A percentile compares a stretch with the other conserved stretches of the same genome.
phyloP scores from a whole-genome alignment of 2,329 filamentous ascomycete genomes.

The Colletotrichum sp. region DNA sequence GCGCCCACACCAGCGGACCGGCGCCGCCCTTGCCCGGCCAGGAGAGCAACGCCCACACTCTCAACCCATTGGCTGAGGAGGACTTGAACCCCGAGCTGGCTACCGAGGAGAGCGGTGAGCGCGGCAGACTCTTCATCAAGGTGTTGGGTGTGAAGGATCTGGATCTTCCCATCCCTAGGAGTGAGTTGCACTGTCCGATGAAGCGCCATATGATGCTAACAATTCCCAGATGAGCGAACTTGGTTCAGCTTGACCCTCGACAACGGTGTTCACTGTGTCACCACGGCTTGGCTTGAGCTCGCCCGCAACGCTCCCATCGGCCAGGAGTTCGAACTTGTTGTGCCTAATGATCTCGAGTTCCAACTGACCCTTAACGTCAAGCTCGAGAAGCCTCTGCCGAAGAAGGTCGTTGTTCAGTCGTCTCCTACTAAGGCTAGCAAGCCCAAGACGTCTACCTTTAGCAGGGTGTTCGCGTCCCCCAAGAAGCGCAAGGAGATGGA shows the following conservation, averaged over 20 bases:
- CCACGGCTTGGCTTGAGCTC: constrained; percentile 92
- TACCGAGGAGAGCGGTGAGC: constrained; percentile 81
- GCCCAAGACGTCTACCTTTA: constrained; percentile 86
- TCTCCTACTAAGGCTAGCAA: constrained; percentile 68
- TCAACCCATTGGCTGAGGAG: constrained; percentile 73
- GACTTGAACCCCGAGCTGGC: constrained; percentile 61
- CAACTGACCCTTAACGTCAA: constrained; percentile 97
- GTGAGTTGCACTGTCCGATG: constrained; percentile 53
- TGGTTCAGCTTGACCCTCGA: constrained; percentile 98
- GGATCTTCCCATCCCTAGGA: constrained; percentile 87
- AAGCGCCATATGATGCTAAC: constrained; percentile 26
- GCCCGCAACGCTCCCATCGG: constrained; percentile 92
- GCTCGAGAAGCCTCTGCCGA: constrained; percentile 78
- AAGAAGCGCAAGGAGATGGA: constrained; percentile 98
- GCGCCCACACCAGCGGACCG: constrained; percentile 61
- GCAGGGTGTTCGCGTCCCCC: constrained; percentile 89
- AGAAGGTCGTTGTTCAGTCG: constrained; percentile 45
- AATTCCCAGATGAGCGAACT: constrained; percentile 75
- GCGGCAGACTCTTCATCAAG: constrained; percentile 94
- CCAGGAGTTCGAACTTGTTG: constrained; percentile 97
- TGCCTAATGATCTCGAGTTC: constrained; percentile 97
- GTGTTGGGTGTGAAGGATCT: constrained; percentile 98
- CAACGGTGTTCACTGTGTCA: constrained; percentile 97
- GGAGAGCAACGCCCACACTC: constrained; percentile 74
- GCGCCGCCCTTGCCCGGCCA: constrained; percentile 88